Evolutionary conservation across 768 basidiomycete species (phyloP).

Genomic region (Xerocomus spinulosus): DNA sequence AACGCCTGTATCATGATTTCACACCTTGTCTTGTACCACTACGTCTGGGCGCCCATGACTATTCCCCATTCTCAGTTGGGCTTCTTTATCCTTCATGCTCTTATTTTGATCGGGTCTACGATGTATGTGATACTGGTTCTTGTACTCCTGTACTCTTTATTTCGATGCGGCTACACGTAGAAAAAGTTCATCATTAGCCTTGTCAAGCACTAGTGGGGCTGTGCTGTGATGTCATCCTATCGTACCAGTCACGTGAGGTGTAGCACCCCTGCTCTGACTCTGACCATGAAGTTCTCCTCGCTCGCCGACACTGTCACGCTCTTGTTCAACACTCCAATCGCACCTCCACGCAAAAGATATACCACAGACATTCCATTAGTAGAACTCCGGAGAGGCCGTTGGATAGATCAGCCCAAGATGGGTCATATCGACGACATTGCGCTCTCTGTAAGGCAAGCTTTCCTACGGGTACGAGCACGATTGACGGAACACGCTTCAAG

Average conservation of each 20-base stretch:
- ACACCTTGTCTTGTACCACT: background rate
- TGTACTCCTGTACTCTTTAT: no score
- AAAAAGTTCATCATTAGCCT: no score
- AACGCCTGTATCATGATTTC: background rate
- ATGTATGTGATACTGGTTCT: no score
- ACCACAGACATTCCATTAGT: constrained; percentile 15
- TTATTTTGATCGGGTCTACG: no score
- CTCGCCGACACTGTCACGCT: constrained; percentile 12
- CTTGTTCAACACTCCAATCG: constrained; percentile 24
- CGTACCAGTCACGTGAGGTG: constrained; percentile 11
- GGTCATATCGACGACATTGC: constrained; percentile 4
- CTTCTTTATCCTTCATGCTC: no score
- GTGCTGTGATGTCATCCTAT: constrained; percentile 11
- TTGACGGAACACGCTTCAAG: constrained; percentile 5
- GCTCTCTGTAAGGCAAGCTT: constrained; percentile 14
- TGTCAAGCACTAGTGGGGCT: no score
- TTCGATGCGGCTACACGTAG: no score
- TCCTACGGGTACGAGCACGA: background rate
- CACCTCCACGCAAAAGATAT: constrained; percentile 1
- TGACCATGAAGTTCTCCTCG: constrained; percentile 9
- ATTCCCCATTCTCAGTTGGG: no score
- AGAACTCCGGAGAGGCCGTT: constrained; percentile 12
- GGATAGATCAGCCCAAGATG: background rate
- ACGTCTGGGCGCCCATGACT: no score
- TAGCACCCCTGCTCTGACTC: background rate